These are phyloP conservation scores for Anastatica hierochuntica DNA, from an alignment of 345 rosid genomes.

Conservation along the genomic window DNA sequence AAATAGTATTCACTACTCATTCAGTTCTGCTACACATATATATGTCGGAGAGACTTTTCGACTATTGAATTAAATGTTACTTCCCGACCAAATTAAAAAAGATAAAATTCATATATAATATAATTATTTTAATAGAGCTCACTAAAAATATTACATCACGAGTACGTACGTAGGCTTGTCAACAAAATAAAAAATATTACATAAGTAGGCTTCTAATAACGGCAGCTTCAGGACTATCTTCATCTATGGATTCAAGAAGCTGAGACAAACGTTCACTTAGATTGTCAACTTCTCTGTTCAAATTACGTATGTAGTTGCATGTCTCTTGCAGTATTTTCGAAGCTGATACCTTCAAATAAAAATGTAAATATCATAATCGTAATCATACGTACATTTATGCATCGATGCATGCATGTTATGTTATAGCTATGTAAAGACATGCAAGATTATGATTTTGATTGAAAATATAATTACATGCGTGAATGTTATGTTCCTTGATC, in stretches of 20 bases:
- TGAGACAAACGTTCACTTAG: constrained; percentile 81
- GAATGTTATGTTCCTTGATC: constrained; percentile 15
- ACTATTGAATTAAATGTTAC: too few relatives aligned
- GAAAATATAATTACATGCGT: too few relatives aligned
- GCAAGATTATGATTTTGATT: not conserved
- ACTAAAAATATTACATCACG: too few relatives aligned
- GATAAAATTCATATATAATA: too few relatives aligned
- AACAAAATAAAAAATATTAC: constrained; percentile 20
- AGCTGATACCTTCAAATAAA: constrained; percentile 95
- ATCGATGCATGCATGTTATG: not conserved
- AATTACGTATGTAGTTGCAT: constrained; percentile 73
- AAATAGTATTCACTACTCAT: too few relatives aligned
- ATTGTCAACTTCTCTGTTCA: constrained; percentile 79
- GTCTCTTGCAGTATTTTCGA: constrained; percentile 80
- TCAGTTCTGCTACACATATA: constrained; percentile 10
- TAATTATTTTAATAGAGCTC: too few relatives aligned
- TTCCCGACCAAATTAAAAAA: too few relatives aligned
- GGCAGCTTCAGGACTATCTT: constrained; percentile 76
- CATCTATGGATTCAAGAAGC: constrained; percentile 66
- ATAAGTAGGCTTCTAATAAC: constrained; percentile 80
- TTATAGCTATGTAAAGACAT: not conserved
- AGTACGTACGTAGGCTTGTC: too few relatives aligned
- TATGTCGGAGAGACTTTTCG: too few relatives aligned
- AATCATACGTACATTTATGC: not conserved
- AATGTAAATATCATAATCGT: too few relatives aligned